Base-by-base conservation (phyloP, 176 grass and related monocot species). In the Ensete ventricosum region DNA sequence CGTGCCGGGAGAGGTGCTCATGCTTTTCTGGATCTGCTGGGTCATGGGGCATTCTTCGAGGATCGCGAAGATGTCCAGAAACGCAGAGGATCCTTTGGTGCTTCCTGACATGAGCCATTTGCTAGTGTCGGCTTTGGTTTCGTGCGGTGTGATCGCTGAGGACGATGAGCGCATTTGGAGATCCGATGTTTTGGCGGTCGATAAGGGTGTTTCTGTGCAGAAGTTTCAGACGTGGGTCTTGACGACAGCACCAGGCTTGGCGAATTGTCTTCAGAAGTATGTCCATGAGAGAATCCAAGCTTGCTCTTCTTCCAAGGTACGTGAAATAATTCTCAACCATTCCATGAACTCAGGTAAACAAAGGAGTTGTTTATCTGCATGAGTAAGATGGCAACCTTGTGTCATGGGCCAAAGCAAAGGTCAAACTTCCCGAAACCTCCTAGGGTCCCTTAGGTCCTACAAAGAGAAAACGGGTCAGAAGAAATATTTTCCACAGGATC, bases 21-120 rank as follows among this genome's bases (percentile, higher is more conserved):
- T 82, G 63, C 74, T 98, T 65, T 73, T 99, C 52, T 91, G 82
- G 81, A 84, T 91, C 78, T 99, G 95, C 78, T 94, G 90, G 95
- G 73, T 87, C 77, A 86, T 99, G 84, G 83, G 77, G 50, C 87
- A 80, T 69, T 78, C 82, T 58, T 73, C 75, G 14, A 53, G 64
- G 63, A 62, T 55, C 9, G 22, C 78, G 23, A 79, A 48, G 43
- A 75, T 59, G 49, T 54, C 24, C 12, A 81, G 53, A 16, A 76
- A 52, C 10, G 78, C 84, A 22, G 75, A 89, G 34, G 84, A 81
- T 21, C 52, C 82, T 27, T 72, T 80, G 50, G 57, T 78, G 20
- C 85, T 93, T 13, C 95, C 88, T 21, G 84, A 93, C 67, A 80
- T 93, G 23, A 85, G 64, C 23, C 84, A 89, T 73, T 76, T 93